Evolutionary conservation across 2,329 filamentous ascomycete genomes (phyloP).

Genomic region (Xylaria sp.): DNA sequence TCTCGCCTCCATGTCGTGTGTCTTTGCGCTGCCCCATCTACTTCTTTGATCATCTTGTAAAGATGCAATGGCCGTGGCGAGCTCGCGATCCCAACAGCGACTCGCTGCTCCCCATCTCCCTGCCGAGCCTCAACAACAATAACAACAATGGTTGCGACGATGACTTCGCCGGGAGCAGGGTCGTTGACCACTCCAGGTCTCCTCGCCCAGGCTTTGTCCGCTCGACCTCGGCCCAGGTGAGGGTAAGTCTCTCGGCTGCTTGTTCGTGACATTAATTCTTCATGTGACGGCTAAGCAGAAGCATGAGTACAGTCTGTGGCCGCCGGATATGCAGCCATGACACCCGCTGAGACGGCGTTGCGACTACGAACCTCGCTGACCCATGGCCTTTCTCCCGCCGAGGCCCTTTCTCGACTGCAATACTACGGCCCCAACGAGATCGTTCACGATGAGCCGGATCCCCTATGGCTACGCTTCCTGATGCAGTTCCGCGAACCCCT

Average conservation of each 20-base stretch:
- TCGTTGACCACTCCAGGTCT: constrained; percentile 32
- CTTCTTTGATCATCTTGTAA: constrained; percentile 21
- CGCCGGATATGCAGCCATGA: constrained; percentile 61
- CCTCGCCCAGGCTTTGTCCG: constrained; percentile 37
- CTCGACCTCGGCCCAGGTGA: constrained; percentile 51
- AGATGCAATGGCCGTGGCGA: constrained; percentile 37
- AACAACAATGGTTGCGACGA: constrained; percentile 26
- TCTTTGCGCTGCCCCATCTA: constrained; percentile 19
- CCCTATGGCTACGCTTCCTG: constrained; percentile 88
- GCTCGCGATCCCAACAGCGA: constrained; percentile 33
- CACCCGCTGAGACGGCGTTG: constrained; percentile 70
- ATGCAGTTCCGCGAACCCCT: constrained; percentile 97
- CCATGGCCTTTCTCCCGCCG: constrained; percentile 72
- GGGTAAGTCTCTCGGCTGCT: constrained; percentile 37
- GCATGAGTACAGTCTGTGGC: constrained; percentile 42
- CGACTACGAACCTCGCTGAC: constrained; percentile 76
- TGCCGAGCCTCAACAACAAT: constrained; percentile 31
- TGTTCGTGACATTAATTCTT: background rate
- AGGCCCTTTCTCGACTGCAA: constrained; percentile 73
- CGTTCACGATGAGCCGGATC: constrained; percentile 87
- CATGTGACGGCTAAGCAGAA: constrained; percentile 1
- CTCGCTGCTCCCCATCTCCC: constrained; percentile 34
- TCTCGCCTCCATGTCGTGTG: constrained; percentile 22
- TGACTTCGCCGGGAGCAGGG: constrained; percentile 25
- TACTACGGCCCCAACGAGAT: constrained; percentile 90